These are phyloP conservation scores for Microthlaspi erraticum DNA, from an alignment of 345 rosid genomes.

Conservation along the genomic window DNA sequence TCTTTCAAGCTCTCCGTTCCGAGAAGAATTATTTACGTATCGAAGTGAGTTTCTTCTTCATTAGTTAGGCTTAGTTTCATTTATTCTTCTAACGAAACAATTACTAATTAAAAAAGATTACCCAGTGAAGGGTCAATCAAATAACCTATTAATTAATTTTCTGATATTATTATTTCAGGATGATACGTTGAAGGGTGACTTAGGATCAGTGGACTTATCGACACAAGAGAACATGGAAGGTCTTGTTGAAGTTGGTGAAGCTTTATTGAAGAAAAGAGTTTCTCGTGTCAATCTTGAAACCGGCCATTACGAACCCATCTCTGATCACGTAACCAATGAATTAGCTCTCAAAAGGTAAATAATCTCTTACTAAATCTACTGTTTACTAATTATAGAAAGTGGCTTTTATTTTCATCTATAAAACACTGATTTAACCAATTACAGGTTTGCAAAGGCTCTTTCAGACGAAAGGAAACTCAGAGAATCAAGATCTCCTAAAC, in stretches of 20 bases:
- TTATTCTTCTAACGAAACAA: slow-evolving; percentile 30
- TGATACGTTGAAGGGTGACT: slow-evolving; percentile 58
- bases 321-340: slow-evolving; percentile 51
- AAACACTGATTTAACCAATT: not conserved
- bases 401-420: not conserved
- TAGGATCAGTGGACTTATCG: slow-evolving; percentile 66
- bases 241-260: slow-evolving; percentile 63
- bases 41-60: slow-evolving; percentile 51
- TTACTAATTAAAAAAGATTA: not conserved
- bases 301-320: slow-evolving; percentile 52
- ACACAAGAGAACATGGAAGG: slow-evolving; percentile 62
- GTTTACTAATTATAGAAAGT: no score
- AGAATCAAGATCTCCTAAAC: slow-evolving; percentile 47
- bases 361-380: not conserved
- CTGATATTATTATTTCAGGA: slow-evolving; percentile 48
- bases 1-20: slow-evolving; percentile 65
- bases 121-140: slow-evolving; percentile 18
- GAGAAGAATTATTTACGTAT: slow-evolving; percentile 69
- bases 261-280: slow-evolving; percentile 60
- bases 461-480: slow-evolving; percentile 64
- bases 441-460: slow-evolving; percentile 65
- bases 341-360: slow-evolving; percentile 58
- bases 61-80: no score
- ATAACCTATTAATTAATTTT: no score
- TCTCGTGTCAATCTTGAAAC: slow-evolving; percentile 65